Percentiles rank a stretch among this genome's conserved stretches.
These are phyloP conservation scores for Hirsutella minnesotensis DNA, from an alignment of 2,329 filamentous ascomycete species.

Conservation along the genomic window DNA sequence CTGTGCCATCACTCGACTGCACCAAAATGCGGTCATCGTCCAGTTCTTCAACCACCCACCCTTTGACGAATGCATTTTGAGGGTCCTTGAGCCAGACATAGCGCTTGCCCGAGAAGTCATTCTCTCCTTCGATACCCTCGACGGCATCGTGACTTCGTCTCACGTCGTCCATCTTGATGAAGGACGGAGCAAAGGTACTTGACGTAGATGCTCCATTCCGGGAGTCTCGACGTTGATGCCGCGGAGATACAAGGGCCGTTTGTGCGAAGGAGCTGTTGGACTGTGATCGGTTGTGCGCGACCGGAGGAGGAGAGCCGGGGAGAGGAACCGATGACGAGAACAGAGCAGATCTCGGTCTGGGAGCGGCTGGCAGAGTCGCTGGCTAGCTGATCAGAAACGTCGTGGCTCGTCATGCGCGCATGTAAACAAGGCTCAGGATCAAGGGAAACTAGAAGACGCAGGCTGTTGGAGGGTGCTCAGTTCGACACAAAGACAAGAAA, in stretches of 20 bases:
- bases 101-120: conserved; percentile 96
- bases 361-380: conserved; percentile 35
- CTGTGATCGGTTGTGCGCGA: conserved; percentile 54
- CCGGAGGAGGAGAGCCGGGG: conserved; percentile 24
- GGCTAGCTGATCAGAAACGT: not conserved
- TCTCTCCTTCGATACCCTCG: conserved; percentile 82
- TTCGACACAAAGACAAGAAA: conserved; percentile 6
- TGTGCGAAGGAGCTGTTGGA: conserved; percentile 46
- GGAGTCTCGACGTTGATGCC: conserved; percentile 45
- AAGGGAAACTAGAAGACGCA: not conserved
- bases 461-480: not conserved
- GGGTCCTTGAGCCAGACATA: conserved; percentile 96
- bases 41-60: conserved; percentile 79
- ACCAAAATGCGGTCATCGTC: conserved; percentile 60
- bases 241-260: conserved; percentile 23
- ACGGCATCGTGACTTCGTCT: conserved; percentile 43
- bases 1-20: conserved; percentile 85
- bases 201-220: conserved; percentile 51
- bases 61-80: conserved; percentile 78
- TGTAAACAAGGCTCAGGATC: conserved; percentile 13
- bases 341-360: conserved; percentile 65
- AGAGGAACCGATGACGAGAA: conserved; percentile 48
- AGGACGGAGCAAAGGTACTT: conserved; percentile 87
- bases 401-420: conserved; percentile 3
- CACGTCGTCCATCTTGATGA: conserved; percentile 82